phyloP scores from a whole-genome alignment of 768 basidiomycete species.

The Leucogyrophana mollusca region DNA sequence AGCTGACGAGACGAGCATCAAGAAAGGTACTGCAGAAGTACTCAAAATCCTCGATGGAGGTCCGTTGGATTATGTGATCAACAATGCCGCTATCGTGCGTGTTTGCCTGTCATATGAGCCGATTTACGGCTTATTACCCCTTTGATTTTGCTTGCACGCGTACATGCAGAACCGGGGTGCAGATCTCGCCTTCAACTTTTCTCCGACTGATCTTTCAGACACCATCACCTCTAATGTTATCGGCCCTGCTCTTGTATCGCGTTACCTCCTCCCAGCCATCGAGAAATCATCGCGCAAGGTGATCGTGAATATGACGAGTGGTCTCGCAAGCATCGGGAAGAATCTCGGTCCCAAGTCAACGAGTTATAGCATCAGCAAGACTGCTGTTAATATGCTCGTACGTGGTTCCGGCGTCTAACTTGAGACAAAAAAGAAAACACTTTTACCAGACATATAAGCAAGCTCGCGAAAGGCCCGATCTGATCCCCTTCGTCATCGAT shows the following conservation, averaged over 20 bases:
- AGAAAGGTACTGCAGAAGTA: constrained; percentile 18
- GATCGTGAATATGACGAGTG: constrained; percentile 34
- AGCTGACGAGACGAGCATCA: constrained; percentile 23
- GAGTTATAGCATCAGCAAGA: constrained; percentile 15
- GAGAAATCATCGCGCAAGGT: constrained; percentile 31
- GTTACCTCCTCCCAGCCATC: constrained; percentile 32
- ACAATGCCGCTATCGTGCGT: constrained; percentile 39
- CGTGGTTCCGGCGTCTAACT: constrained; percentile 12
- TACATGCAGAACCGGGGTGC: constrained; percentile 14
- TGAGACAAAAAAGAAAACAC: neutral
- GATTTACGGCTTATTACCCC: neutral
- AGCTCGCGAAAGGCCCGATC: constrained; percentile 10
- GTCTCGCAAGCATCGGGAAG: constrained; percentile 29
- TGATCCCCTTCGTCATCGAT: constrained; percentile 72
- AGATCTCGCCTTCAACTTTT: constrained; percentile 27
- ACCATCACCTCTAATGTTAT: constrained; percentile 29
- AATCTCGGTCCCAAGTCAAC: constrained; percentile 3
- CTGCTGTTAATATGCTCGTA: constrained; percentile 12
- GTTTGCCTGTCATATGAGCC: too few relatives aligned
- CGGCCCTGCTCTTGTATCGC: constrained; percentile 33
- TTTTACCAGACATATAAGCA: constrained; percentile 11
- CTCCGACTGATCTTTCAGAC: constrained; percentile 11
- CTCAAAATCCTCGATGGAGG: constrained; percentile 21
- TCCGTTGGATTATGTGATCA: constrained; percentile 35
- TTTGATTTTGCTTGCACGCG: constrained; percentile 10